Percentiles rank a stretch among this genome's conserved stretches.
Conservation (phyloP, 768 basidiomycete genomes). For the Pisolithus tinctorius region DNA sequence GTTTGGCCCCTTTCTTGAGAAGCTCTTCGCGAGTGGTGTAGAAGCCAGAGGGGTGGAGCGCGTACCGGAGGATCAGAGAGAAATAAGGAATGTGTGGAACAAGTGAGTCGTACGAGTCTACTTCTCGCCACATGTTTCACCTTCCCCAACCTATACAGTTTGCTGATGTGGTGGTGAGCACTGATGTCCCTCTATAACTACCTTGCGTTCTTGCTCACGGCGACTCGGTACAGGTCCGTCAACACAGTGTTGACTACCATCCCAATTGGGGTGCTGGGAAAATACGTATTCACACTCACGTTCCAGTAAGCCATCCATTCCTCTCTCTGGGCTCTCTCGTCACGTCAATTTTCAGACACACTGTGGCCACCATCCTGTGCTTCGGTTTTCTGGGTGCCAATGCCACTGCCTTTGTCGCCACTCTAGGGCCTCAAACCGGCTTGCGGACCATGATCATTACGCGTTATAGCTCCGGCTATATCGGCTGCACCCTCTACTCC, state of each 20-base stretch:
- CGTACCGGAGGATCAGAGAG: constrained; percentile 43
- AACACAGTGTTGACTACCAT: constrained; percentile 43
- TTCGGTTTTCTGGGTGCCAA: constrained; percentile 39
- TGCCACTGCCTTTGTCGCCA: constrained; percentile 44
- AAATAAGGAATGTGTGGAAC: constrained; percentile 38
- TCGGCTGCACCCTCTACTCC: constrained; percentile 43
- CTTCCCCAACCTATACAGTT: constrained; percentile 18
- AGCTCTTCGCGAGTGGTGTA: constrained; percentile 41
- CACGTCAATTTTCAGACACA: constrained; percentile 24
- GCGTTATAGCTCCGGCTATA: constrained; percentile 42
- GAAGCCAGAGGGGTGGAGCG: constrained; percentile 52
- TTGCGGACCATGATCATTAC: constrained; percentile 49
- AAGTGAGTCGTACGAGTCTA: constrained; percentile 24
- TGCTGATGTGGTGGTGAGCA: constrained; percentile 41
- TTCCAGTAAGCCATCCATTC: constrained; percentile 28
- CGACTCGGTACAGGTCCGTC: constrained; percentile 32
- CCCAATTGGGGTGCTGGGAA: constrained; percentile 44
- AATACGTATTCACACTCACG: constrained; percentile 42
- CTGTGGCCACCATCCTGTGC: constrained; percentile 38
- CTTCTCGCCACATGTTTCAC: background rate
- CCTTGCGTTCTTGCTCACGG: background rate
- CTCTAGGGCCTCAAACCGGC: constrained; percentile 46
- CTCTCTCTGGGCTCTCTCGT: background rate
- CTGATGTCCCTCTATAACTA: background rate
- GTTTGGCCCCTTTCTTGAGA: constrained; percentile 27